Evolutionary conservation across 371 early-diverging fungal genomes (phyloP).

Genomic region (Umbelopsis sp.): DNA sequence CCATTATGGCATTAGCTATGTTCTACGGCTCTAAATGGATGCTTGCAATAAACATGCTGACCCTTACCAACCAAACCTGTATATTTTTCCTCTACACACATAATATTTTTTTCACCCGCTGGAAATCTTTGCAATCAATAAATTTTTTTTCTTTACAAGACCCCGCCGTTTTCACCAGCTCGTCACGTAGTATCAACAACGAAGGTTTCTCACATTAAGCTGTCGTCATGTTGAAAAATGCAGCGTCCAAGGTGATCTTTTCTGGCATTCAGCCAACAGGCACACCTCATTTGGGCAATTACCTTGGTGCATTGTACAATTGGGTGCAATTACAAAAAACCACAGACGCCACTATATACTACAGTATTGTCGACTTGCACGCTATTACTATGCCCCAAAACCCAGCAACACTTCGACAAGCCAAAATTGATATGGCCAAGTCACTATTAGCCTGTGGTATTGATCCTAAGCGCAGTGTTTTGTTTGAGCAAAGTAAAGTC

Average conservation of each 20-base stretch:
- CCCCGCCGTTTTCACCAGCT: neutral
- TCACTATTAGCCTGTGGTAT: constrained; percentile 87
- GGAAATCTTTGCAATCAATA: neutral
- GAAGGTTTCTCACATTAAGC: neutral
- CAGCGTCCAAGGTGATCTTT: constrained; percentile 44
- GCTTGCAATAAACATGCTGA: too few relatives aligned
- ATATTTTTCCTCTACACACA: too few relatives aligned
- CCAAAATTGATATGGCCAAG: constrained; percentile 72
- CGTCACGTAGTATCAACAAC: neutral
- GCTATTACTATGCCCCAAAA: constrained; percentile 87
- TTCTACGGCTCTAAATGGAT: constrained; percentile 18
- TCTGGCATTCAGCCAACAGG: constrained; percentile 96
- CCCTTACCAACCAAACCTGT: neutral
- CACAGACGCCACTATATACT: constrained; percentile 46
- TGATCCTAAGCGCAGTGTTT: constrained; percentile 70
- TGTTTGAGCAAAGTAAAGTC: constrained; percentile 85
- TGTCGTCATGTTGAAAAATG: constrained; percentile 10
- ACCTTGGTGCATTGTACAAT: constrained; percentile 87
- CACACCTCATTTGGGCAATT: constrained; percentile 93
- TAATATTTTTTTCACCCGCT: neutral
- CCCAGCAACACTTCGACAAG: constrained; percentile 64
- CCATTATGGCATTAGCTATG: constrained; percentile 50
- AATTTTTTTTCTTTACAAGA: neutral
- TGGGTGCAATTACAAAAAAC: constrained; percentile 79
- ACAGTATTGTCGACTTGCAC: constrained; percentile 89